Evolutionary conservation across 2,329 filamentous ascomycete species (phyloP).

Genomic region (Aspergillus fructus): DNA sequence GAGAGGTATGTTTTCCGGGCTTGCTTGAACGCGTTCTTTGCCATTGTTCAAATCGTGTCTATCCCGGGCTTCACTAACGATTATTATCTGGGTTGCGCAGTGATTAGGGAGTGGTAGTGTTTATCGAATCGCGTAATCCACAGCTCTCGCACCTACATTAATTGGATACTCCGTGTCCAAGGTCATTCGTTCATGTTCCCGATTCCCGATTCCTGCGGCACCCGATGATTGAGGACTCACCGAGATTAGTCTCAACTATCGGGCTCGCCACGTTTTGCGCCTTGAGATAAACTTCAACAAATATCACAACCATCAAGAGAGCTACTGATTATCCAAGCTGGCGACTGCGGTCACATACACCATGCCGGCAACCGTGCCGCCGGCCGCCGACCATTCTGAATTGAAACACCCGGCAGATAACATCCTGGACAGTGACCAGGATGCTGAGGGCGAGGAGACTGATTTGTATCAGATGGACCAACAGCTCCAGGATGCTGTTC

Average conservation of each 20-base stretch:
- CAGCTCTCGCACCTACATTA: not conserved
- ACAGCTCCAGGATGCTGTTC: constrained; percentile 39
- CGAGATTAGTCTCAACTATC: constrained; percentile 28
- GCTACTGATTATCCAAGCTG: constrained; percentile 29
- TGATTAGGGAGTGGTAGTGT: not conserved
- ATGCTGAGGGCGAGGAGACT: constrained; percentile 46
- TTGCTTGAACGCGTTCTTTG: constrained; percentile 28
- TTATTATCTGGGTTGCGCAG: constrained; percentile 15
- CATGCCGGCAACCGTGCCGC: constrained; percentile 44
- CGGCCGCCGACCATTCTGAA: constrained; percentile 36
- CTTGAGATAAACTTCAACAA: constrained; percentile 3
- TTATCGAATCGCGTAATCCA: not conserved
- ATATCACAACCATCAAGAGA: constrained; percentile 8
- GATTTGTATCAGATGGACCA: constrained; percentile 43
- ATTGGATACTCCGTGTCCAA: constrained; percentile 15
- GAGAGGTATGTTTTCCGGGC: constrained; percentile 15
- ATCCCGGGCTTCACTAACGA: constrained; percentile 20
- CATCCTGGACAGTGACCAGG: constrained; percentile 42
- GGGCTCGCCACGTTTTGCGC: constrained; percentile 16
- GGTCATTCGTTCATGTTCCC: constrained; percentile 19
- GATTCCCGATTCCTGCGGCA: constrained; percentile 26
- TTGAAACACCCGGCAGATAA: constrained; percentile 31
- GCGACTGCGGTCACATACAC: constrained; percentile 38
- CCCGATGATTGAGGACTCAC: constrained; percentile 29
- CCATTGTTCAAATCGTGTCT: constrained; percentile 17